phyloP scores from a whole-genome alignment of 164 flowering plant genomes.

The Nelumbo lutea region DNA sequence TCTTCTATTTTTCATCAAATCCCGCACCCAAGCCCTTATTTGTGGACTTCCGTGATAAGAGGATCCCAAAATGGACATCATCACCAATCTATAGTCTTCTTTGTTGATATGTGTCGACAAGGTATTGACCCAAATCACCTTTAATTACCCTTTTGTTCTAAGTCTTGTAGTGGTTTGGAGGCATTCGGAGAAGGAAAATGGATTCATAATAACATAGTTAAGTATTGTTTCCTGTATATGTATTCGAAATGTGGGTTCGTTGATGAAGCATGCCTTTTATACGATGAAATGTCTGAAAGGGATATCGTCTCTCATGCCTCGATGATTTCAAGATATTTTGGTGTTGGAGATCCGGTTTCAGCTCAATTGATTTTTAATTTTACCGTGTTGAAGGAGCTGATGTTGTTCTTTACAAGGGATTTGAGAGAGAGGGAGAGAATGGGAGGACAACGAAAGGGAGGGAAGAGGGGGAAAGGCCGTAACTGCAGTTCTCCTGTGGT shows the following conservation, averaged over 20 bases:
- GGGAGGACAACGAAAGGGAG: too few species aligned
- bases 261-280: conserved; percentile 12
- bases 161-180: conserved; percentile 13
- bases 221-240: conserved; percentile 13
- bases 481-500: too few species aligned
- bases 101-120: conserved; percentile 8
- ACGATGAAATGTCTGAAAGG: conserved; percentile 24
- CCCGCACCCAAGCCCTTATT: conserved; percentile 16
- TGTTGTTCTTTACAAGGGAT: conserved; percentile 6
- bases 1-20: conserved; percentile 16
- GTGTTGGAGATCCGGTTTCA: conserved; percentile 10
- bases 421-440: too few species aligned
- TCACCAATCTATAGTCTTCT: conserved; percentile 13
- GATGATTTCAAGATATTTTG: conserved; percentile 12
- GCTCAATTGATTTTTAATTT: conserved; percentile 16
- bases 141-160: conserved; percentile 19
- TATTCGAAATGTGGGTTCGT: conserved; percentile 11
- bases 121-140: conserved; percentile 8
- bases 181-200: conserved; percentile 12
- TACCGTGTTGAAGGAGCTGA: conserved; percentile 10
- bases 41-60: conserved; percentile 23
- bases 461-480: too few species aligned
- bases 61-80: conserved; percentile 17
- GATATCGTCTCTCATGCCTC: conserved; percentile 16
- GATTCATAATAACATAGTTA: conserved; percentile 12